These are phyloP conservation scores for Fusarium dlaminii DNA, from an alignment of 2,329 filamentous ascomycete species.

Conservation along the genomic window DNA sequence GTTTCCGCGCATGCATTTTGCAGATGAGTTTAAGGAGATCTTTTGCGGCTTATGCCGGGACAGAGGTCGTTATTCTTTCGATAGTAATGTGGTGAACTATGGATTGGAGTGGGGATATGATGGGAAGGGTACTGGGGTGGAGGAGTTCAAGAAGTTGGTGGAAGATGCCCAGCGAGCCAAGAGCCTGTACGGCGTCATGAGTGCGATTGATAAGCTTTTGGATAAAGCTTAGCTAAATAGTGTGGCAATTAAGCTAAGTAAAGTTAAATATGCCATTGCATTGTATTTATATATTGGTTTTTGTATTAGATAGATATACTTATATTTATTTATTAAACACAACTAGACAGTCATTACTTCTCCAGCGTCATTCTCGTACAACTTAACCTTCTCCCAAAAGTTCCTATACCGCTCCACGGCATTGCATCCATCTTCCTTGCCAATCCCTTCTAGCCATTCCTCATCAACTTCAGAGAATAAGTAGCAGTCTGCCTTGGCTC, in stretches of 20 bases:
- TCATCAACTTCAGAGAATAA: accelerated
- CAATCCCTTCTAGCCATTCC: not conserved
- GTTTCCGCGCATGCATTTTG: not conserved
- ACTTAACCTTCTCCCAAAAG: not conserved
- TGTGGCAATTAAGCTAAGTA: too few relatives aligned
- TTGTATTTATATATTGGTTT: not conserved
- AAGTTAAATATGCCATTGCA: too few relatives aligned
- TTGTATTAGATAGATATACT: accelerated
- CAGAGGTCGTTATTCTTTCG: not conserved
- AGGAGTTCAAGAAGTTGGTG: not conserved
- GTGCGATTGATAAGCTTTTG: not conserved
- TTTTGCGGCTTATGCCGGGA: not conserved
- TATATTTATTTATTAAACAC: too few relatives aligned
- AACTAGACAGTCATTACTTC: too few relatives aligned
- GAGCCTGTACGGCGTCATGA: not conserved
- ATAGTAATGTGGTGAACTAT: not conserved
- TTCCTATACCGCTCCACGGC: not conserved
- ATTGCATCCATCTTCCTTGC: accelerated
- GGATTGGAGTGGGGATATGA: not conserved
- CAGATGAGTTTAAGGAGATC: not conserved
- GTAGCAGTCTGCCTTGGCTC: not conserved
- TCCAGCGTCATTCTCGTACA: accelerated
- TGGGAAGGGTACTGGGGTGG: accelerated
- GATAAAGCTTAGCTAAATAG: accelerated
- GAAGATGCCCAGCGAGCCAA: not conserved